Conservation (phyloP, 805 yeast species). For the Naumovozyma castellii region DNA sequence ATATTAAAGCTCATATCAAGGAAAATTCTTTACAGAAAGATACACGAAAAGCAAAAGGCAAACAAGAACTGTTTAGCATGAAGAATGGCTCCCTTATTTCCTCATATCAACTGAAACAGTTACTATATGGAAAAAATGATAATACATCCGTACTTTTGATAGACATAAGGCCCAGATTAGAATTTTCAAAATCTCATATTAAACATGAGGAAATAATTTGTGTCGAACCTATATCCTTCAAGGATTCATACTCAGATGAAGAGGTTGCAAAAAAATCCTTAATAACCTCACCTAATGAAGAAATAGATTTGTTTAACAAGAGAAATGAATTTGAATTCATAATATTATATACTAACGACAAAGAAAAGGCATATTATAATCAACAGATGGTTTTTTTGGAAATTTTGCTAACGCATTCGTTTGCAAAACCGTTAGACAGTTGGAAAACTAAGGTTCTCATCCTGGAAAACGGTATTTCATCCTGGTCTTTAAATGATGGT, state of each 20-base stretch:
- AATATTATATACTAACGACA: constrained; percentile 40
- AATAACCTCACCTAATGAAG: constrained; percentile 46
- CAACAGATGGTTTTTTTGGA: constrained; percentile 18
- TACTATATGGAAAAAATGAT: constrained; percentile 6
- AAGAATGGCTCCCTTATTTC: constrained; percentile 7
- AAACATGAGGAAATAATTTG: constrained; percentile 50
- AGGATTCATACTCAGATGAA: constrained; percentile 43
- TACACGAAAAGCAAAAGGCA: background rate
- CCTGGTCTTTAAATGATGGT: constrained; percentile 13
- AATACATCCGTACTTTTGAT: constrained; percentile 41
- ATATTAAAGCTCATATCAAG: constrained; percentile 20
- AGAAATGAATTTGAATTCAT: constrained; percentile 52
- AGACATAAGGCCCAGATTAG: constrained; percentile 57
- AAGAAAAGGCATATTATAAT: constrained; percentile 12
- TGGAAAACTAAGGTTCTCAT: constrained; percentile 11
- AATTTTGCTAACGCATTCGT: constrained; percentile 20
- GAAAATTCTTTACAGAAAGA: constrained; percentile 7
- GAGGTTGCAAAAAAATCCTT: constrained; percentile 59
- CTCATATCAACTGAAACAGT: constrained; percentile 7
- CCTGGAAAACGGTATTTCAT: constrained; percentile 19
- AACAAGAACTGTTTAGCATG: too few relatives aligned
- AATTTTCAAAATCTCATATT: constrained; percentile 57
- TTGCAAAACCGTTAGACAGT: constrained; percentile 19
- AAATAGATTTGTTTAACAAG: constrained; percentile 42
- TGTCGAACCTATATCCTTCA: constrained; percentile 61